Conservation (phyloP, 2,329 filamentous ascomycete species). For the Polychaeton citri region DNA sequence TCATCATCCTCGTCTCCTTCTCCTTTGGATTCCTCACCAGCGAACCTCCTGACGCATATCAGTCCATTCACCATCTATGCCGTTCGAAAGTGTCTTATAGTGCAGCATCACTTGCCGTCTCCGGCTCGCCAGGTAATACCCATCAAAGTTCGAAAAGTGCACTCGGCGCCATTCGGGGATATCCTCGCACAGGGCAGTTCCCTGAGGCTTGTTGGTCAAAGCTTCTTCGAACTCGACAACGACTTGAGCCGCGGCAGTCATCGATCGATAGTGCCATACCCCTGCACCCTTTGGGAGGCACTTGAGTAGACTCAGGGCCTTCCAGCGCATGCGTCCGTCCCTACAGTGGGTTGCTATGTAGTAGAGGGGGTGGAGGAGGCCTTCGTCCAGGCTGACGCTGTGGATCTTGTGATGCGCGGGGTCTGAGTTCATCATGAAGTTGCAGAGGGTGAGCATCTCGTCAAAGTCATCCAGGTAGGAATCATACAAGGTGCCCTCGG, state of each 20-base stretch:
- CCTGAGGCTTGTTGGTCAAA: conserved; percentile 4
- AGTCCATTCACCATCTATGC: conserved; percentile 17
- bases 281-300: conserved; percentile 11
- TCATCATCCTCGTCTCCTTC: too few relatives aligned
- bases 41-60: conserved; percentile 10
- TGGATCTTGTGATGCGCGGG: conserved; percentile 12
- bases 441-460: conserved; percentile 17
- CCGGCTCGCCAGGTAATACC: conserved; percentile 8
- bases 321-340: conserved; percentile 14
- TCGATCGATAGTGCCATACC: conserved; percentile 17
- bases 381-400: conserved; percentile 17
- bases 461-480: conserved; percentile 15
- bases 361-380: conserved; percentile 16
- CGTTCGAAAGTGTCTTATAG: conserved; percentile 14
- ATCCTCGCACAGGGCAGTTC: conserved; percentile 10
- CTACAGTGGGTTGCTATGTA: conserved; percentile 17
- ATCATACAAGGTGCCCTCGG: conserved; percentile 15
- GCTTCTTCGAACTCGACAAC: conserved; percentile 14
- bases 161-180: conserved; percentile 19
- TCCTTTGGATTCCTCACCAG: too few relatives aligned
- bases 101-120: conserved; percentile 9
- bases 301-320: conserved; percentile 12
- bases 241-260: conserved; percentile 6
- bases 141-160: conserved; percentile 13
- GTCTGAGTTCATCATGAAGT: conserved; percentile 15